A percentile compares a stretch with the other conserved stretches of the same genome.
Conservation (phyloP, 2,329 filamentous ascomycete genomes). For the Trichoderma aggressivum region DNA sequence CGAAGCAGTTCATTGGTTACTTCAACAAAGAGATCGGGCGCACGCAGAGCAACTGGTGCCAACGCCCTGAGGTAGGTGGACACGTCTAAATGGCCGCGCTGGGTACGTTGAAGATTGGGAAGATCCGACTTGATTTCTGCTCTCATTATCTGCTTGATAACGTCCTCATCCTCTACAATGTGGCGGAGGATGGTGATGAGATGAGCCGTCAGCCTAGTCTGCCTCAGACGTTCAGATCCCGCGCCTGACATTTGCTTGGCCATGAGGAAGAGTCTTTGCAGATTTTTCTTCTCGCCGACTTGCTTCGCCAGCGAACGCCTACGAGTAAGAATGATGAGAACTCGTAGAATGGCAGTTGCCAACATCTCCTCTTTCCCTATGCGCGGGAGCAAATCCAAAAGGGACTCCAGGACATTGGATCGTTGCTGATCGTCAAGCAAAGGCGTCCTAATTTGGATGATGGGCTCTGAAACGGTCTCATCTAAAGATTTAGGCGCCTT, state of each 20-base stretch:
- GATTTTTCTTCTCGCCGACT: conserved; percentile 81
- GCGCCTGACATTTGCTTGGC: conserved; percentile 83
- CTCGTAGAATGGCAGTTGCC: conserved; percentile 76
- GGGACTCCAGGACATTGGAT: conserved; percentile 64
- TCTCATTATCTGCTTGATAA: conserved; percentile 85
- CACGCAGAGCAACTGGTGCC: conserved; percentile 74
- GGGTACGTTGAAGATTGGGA: conserved; percentile 49
- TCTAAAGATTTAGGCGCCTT: conserved; percentile 51
- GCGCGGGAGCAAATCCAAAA: conserved; percentile 80
- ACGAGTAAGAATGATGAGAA: conserved; percentile 84
- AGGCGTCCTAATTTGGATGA: conserved; percentile 61
- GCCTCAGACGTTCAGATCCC: conserved; percentile 68
- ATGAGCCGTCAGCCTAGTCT: conserved; percentile 51
- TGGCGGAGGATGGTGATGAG: conserved; percentile 88
- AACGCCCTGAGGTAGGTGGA: conserved; percentile 71
- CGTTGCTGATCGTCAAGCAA: conserved; percentile 59
- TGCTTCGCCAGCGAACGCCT: conserved; percentile 69
- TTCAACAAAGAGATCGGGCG: conserved; percentile 81
- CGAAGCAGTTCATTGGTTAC: conserved; percentile 82
- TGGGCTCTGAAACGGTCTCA: conserved; percentile 48
- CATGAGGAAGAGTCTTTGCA: conserved; percentile 91
- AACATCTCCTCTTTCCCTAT: conserved; percentile 84
- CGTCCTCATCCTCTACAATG: conserved; percentile 90
- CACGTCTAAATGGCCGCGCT: conserved; percentile 61
- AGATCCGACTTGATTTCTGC: conserved; percentile 82